These are phyloP conservation scores for Phycomyces blakesleeanus DNA, from an alignment of 192 early-diverging fungal species.

Conservation along the genomic window DNA sequence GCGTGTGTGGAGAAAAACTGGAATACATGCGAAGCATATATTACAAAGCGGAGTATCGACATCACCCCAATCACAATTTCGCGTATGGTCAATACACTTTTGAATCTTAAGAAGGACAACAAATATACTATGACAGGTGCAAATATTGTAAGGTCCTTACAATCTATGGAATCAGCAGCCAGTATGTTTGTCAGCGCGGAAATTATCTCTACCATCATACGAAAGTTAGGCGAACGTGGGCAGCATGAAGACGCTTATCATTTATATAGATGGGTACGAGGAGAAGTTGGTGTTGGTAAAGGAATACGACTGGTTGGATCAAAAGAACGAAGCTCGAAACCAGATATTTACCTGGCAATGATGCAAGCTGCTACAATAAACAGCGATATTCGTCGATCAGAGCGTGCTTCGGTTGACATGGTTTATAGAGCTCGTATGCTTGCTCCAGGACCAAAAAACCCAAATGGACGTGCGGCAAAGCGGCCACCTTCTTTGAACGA, in stretches of 20 bases:
- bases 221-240: conserved; percentile 8
- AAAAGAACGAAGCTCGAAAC: neutral
- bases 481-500: neutral
- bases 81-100: conserved; percentile 10
- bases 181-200: neutral
- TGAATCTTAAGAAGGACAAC: neutral
- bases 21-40: neutral
- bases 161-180: conserved; percentile 10
- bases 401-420: conserved; percentile 18
- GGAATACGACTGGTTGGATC: neutral
- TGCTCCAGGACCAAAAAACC: neutral
- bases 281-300: neutral
- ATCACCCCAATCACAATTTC: conserved; percentile 3
- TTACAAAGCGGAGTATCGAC: neutral
- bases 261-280: conserved; percentile 21
- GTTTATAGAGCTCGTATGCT: conserved; percentile 10
- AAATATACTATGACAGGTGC: neutral
- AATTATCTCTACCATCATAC: conserved; percentile 3
- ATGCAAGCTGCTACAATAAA: conserved; percentile 11
- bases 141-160: conserved; percentile 6
- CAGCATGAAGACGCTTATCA: conserved; percentile 5
- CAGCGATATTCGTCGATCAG: conserved; percentile 6
- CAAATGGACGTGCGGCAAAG: neutral
- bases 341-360: conserved; percentile 10
- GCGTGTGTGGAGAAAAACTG: conserved; percentile 4